These are phyloP conservation scores for Plasmodium chabaudi DNA, from an alignment of 169 alveolate genomes.

Conservation along the genomic window DNA sequence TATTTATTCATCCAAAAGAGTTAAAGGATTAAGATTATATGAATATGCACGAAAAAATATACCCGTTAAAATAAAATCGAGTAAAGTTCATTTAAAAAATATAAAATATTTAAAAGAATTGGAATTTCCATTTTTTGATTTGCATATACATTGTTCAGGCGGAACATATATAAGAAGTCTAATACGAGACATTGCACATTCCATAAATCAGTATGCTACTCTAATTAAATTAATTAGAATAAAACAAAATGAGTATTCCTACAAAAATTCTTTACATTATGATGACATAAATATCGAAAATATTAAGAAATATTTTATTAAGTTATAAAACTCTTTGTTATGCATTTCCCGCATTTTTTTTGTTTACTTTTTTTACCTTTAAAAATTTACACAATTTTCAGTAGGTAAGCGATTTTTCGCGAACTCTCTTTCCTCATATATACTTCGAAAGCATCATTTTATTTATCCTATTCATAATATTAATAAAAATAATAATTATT, in stretches of 20 bases:
- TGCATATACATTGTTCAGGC: conserved; percentile 80
- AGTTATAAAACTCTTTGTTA: conserved; percentile 5
- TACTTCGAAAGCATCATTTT: too few species aligned
- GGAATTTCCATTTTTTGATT: conserved; percentile 80
- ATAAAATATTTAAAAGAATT: background rate
- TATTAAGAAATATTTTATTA: conserved; percentile 37
- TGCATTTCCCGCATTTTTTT: background rate
- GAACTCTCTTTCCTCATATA: too few species aligned
- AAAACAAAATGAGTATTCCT: conserved; percentile 21
- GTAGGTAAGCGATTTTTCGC: too few species aligned
- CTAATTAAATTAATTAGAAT: conserved; percentile 69
- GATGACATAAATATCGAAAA: conserved; percentile 45
- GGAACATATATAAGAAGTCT: conserved; percentile 86
- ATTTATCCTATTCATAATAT: too few species aligned
- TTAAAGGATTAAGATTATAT: conserved; percentile 77
- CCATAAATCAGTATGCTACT: conserved; percentile 80
- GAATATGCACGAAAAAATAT: conserved; percentile 79
- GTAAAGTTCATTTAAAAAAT: conserved; percentile 22
- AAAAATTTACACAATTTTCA: too few species aligned
- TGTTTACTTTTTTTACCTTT: background rate
- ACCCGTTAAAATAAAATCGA: conserved; percentile 67
- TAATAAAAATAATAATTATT: too few species aligned
- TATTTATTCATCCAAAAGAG: conserved; percentile 77
- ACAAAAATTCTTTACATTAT: conserved; percentile 31
- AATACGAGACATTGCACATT: conserved; percentile 80